Evolutionary conservation across 1,284 basidiomycete genomes (phyloP), one percentile per base, ranked within the genome.

Genomic region (Porogramme epimiltina): DNA sequence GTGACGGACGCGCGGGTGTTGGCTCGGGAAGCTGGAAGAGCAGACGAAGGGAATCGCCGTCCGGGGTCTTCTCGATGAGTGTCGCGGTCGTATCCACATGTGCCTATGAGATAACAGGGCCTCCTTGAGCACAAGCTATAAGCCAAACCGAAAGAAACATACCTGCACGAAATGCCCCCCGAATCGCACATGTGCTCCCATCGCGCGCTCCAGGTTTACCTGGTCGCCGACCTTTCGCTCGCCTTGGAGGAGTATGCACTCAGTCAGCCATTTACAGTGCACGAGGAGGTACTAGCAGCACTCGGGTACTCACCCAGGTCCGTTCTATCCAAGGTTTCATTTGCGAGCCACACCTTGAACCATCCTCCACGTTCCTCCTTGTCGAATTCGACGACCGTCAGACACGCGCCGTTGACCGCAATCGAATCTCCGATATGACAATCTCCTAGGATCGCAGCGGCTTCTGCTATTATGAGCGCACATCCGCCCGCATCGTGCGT

Each of bases 111-210:
- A 47, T 15, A 28, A 43, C 26, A 26, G n/a, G 28, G n/a, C 28
- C 28, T 31, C 28, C 6, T 31, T n/a, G n/a, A n/a, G n/a, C n/a
- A n/a, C n/a, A n/a, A n/a, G n/a, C n/a, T n/a, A n/a, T n/a, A n/a
- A n/a, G n/a, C n/a, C n/a, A n/a, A n/a, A n/a, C n/a, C n/a, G n/a
- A 25, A 25, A 40, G 16, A 25, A 11, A 62, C 79, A 52, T 61
- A 91, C 93, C 82, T 98, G 96, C 5, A 99, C 97, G 68, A 98
- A 95, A 69, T 99, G 96, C 5, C 96, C 96, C 24, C 96, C 96
- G 65, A 99, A 98, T 40, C 96, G 80, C 10, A 86, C 87, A 72
- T 96, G 91, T 1, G 89, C 87, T 15, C 85, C 86, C 93, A 99
- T 95, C 2, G 96, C 96, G 42, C 96, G 84, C 75, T 99, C 96